Base-by-base conservation (phyloP, 352 stramenopile genomes). In the Phytophthora europaea region DNA sequence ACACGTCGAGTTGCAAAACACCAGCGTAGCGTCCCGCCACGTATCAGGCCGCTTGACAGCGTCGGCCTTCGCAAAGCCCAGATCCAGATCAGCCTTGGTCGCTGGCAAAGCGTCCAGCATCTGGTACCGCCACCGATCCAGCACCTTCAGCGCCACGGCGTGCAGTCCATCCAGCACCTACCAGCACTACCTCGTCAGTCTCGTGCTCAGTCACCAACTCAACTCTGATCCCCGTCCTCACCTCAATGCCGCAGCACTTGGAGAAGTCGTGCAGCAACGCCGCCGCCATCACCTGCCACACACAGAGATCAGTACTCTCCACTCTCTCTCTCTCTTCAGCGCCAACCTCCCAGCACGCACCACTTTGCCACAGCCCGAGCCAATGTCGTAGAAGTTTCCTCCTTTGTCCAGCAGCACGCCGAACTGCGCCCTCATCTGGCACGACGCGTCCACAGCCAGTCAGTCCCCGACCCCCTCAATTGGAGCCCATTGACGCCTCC, bases 331-430 rank as follows among this genome's bases (percentile, higher is more conserved):
- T 53, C 22, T 58, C 13, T 23, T 28, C 61, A 54, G 9, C 23
- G 20, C 1, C 28, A 55, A 51, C 5, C 8, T 9, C 9, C 6
- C 47, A 60, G n/a, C 38, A 72, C 82, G 40, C 65, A 92, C 84
- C 65, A 90, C 84, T 92, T 92, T 92, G 65, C 84, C 84, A 55
- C 84, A 92, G 16, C 84, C 84, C 10, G 84, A 92, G 50, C 84
- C 84, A 20, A 92, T 84, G 47, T 92, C 84, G 70, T 92, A 92
- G 61, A 92, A 92, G 45, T 84, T 88, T 22, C 84, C 84, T 51
- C 84, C 81, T 61, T 82, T 82, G 53, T 92, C 84, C 53, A 92
- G 72, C 53, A 92, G 53, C 20, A 85, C 73, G 22, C 84, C 84
- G 45, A 89, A 90, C 61, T 92, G 68, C 48, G 74, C 70, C 9